Evolutionary conservation across 441 rosid genomes (phyloP).

Genomic region (Croton laevigatus): DNA sequence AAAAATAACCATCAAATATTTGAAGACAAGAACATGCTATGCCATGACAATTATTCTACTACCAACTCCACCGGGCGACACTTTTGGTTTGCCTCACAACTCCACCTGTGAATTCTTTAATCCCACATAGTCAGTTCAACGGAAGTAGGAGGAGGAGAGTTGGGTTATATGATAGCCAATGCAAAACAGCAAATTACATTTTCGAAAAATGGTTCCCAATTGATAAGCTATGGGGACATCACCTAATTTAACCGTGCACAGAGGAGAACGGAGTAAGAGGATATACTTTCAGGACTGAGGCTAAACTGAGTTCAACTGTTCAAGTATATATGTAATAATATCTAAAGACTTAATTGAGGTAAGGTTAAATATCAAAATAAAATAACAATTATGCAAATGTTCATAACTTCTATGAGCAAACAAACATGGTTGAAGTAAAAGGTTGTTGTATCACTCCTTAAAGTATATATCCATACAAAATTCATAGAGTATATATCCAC

Average conservation of each 20-base stretch:
- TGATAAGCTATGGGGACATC: not conserved
- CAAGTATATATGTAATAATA: not conserved
- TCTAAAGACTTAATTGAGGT: not conserved
- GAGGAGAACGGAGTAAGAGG: not conserved
- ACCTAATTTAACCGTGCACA: not conserved
- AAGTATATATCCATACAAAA: not conserved
- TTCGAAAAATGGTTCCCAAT: not conserved
- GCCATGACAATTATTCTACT: not conserved
- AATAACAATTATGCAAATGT: not conserved
- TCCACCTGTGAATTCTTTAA: not conserved
- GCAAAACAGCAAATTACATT: not conserved
- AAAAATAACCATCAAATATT: not conserved
- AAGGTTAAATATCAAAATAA: not conserved
- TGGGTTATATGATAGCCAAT: not conserved
- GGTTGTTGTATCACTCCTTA: not conserved
- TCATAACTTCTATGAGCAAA: not conserved
- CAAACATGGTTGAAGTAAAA: not conserved
- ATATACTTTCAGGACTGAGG: not conserved
- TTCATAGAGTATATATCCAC: constrained; percentile 9
- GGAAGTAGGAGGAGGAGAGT: not conserved
- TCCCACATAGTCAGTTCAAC: not conserved
- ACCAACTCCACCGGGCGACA: not conserved
- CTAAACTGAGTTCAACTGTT: not conserved
- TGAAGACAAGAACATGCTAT: not conserved
- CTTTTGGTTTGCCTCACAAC: not conserved